A percentile compares a stretch with the other conserved stretches of the same genome.
These are phyloP conservation scores for Eucalyptus virginea DNA, from an alignment of 345 rosid genomes.

Conservation along the genomic window DNA sequence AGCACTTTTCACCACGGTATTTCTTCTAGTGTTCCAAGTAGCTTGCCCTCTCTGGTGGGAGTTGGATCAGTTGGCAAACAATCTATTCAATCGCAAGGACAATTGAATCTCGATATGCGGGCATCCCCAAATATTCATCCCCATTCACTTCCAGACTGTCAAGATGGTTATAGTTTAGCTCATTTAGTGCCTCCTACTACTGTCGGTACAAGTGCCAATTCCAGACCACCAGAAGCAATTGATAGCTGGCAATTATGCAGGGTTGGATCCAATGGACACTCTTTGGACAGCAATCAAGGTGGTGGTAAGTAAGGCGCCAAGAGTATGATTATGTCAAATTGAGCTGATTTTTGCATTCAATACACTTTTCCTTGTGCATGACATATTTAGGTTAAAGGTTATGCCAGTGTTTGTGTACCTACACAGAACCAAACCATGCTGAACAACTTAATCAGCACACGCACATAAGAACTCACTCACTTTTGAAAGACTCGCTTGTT, in stretches of 20 bases:
- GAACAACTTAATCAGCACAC: background rate
- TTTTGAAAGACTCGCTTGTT: background rate
- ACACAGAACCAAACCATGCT: background rate
- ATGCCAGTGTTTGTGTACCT: background rate
- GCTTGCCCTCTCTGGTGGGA: slow-evolving; percentile 27
- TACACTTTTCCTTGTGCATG: background rate
- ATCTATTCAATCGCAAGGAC: slow-evolving; percentile 13
- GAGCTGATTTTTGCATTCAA: background rate
- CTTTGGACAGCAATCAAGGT: slow-evolving; percentile 26
- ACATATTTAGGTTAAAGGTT: background rate
- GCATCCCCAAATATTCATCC: slow-evolving; percentile 22
- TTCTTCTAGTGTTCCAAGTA: slow-evolving; percentile 32
- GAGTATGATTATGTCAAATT: background rate
- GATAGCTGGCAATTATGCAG: slow-evolving; percentile 16
- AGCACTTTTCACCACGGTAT: slow-evolving; percentile 18
- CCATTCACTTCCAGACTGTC: slow-evolving; percentile 40
- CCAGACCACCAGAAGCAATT: slow-evolving; percentile 19
- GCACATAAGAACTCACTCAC: background rate
- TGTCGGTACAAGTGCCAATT: slow-evolving; percentile 9
- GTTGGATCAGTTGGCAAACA: slow-evolving; percentile 15
- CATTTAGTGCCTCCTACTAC: slow-evolving; percentile 8
- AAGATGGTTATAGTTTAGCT: slow-evolving; percentile 19
- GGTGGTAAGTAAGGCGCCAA: slow-evolving; percentile 17
- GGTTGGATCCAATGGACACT: slow-evolving; percentile 20
- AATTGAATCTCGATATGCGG: slow-evolving; percentile 10